A percentile compares a stretch with the other conserved stretches of the same genome.
Conservation (phyloP, 2,329 filamentous ascomycete species). For the Botrytis hyacinthi region DNA sequence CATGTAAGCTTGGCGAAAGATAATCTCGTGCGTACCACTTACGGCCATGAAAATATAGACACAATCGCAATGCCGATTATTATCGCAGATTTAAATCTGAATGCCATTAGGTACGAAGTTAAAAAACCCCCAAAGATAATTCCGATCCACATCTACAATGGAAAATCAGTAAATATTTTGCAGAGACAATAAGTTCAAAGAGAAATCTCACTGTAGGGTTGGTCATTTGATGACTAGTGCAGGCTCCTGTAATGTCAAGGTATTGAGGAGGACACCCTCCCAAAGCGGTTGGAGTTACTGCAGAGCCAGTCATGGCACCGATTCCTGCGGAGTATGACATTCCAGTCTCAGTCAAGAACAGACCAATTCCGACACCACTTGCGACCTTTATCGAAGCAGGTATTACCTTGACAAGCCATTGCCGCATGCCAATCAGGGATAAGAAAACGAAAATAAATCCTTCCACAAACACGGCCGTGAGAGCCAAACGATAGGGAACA, state of each 20-base stretch:
- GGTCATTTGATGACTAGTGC: slow-evolving; percentile 65
- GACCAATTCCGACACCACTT: slow-evolving; percentile 62
- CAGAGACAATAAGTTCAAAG: neutral
- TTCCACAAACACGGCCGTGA: slow-evolving; percentile 64
- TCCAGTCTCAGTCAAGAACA: slow-evolving; percentile 63
- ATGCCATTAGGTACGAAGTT: slow-evolving; percentile 78
- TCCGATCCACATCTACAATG: slow-evolving; percentile 72
- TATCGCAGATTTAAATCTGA: slow-evolving; percentile 72
- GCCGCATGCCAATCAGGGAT: slow-evolving; percentile 65
- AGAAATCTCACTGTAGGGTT: slow-evolving; percentile 60
- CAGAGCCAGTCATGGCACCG: slow-evolving; percentile 71
- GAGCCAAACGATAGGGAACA: slow-evolving; percentile 57
- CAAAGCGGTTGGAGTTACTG: slow-evolving; percentile 68
- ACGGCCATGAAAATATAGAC: slow-evolving; percentile 74
- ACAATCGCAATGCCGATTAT: slow-evolving; percentile 71
- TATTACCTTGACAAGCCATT: slow-evolving; percentile 68
- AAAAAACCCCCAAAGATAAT: slow-evolving; percentile 77
- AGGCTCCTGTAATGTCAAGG: slow-evolving; percentile 51
- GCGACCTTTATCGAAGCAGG: slow-evolving; percentile 64
- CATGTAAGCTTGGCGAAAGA: slow-evolving; percentile 4
- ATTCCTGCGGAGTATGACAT: slow-evolving; percentile 75
- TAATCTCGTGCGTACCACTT: slow-evolving; percentile 38
- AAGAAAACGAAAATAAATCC: slow-evolving; percentile 64
- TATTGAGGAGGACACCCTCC: slow-evolving; percentile 67
- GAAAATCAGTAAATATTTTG: slow-evolving; percentile 3